phyloP scores from a whole-genome alignment of 805 yeast species.

The Saccharomycopsis guyanensis region DNA sequence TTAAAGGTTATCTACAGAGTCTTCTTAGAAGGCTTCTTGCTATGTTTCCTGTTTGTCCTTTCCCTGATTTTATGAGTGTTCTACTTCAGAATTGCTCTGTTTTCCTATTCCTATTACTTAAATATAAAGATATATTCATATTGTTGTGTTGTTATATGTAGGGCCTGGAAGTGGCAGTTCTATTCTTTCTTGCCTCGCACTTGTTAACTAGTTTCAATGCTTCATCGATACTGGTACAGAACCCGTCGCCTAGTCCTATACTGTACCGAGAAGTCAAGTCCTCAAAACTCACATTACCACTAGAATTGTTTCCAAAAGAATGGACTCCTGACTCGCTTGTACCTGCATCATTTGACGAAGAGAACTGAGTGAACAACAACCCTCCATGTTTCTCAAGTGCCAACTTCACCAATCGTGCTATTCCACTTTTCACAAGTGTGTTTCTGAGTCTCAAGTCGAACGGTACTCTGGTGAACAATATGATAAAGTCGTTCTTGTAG shows the following conservation, averaged over 20 bases:
- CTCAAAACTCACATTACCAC: not conserved
- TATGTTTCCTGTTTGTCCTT: no score
- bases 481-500: conserved; percentile 24
- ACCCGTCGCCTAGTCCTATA: conserved; percentile 20
- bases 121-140: no score
- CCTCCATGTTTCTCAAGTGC: conserved; percentile 13
- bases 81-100: no score
- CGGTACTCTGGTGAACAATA: conserved; percentile 31
- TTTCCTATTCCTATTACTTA: no score
- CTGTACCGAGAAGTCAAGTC: not conserved
- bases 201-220: conserved; percentile 19
- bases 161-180: conserved; percentile 2
- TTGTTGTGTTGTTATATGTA: not conserved
- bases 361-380: conserved; percentile 1
- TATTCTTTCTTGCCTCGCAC: conserved; percentile 6
- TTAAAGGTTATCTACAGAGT: no score
- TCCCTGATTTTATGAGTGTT: no score
- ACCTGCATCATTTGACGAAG: not conserved
- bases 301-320: not conserved
- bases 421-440: conserved; percentile 27
- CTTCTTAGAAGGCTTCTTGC: no score
- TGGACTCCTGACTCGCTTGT: not conserved
- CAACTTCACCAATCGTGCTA: conserved; percentile 20
- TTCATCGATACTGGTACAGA: conserved; percentile 21
- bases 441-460: conserved; percentile 25